Evolutionary conservation across 2,329 filamentous ascomycete species (phyloP).

Genomic region (Verticillium klebahnii): DNA sequence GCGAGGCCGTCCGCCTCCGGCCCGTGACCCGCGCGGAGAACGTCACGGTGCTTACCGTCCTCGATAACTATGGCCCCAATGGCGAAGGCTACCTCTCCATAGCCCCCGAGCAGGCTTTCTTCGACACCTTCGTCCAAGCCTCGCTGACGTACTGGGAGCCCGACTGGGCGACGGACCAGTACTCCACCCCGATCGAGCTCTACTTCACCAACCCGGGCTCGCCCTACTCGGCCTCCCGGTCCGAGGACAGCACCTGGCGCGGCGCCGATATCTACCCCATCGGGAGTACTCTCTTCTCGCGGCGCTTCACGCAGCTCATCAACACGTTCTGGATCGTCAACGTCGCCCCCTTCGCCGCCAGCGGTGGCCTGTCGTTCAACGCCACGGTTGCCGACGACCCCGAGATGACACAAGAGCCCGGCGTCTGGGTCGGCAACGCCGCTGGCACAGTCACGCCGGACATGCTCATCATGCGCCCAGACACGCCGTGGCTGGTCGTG

Average conservation of each 20-base stretch:
- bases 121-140: neutral
- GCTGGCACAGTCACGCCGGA: neutral
- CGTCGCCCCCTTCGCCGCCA: neutral
- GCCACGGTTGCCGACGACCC: neutral
- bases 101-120: neutral
- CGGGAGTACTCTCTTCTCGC: neutral
- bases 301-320: slow-evolving; percentile 2
- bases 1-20: neutral
- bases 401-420: no score
- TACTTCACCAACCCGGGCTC: slow-evolving; percentile 2
- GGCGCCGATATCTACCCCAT: slow-evolving; percentile 1
- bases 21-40: neutral
- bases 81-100: neutral
- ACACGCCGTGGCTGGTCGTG: neutral
- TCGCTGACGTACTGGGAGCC: slow-evolving; percentile 1
- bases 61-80: neutral
- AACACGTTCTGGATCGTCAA: slow-evolving; percentile 6
- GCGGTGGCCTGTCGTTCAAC: neutral
- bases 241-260: neutral
- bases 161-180: neutral
- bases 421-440: neutral
- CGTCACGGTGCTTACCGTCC: neutral
- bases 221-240: neutral
- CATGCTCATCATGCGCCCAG: neutral
- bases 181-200: neutral